Evolutionary conservation across 257 asterid genomes (phyloP).

Genomic region (Ilex aquifolium): DNA sequence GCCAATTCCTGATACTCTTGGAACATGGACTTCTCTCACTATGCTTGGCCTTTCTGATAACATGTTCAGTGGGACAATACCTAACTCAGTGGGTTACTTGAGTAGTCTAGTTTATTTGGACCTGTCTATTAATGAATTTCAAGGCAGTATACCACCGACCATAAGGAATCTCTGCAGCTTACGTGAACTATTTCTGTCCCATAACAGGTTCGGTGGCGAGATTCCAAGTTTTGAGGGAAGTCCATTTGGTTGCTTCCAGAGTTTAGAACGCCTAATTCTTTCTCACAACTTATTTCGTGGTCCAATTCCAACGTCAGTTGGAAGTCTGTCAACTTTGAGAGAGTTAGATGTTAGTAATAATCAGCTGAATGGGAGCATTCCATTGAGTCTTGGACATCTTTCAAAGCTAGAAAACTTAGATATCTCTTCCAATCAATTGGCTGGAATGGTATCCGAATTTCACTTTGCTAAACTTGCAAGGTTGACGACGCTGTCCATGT

Average conservation of each 20-base stretch:
- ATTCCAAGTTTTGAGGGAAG: conserved; percentile 6
- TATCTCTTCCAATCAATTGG: conserved; percentile 8
- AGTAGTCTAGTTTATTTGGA: conserved; percentile 7
- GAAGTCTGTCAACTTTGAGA: conserved; percentile 7
- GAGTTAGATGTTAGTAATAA: conserved; percentile 20
- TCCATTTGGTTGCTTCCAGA: conserved; percentile 11
- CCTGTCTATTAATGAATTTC: neutral
- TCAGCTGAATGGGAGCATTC: conserved; percentile 7
- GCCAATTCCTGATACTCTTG: neutral
- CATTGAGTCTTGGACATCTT: conserved; percentile 15
- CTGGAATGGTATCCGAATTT: conserved; percentile 14
- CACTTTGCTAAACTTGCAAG: conserved; percentile 10
- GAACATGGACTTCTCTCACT: conserved; percentile 1
- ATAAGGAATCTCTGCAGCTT: conserved; percentile 10
- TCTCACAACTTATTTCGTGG: conserved; percentile 16
- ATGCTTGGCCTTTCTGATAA: conserved; percentile 15
- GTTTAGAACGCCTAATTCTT: conserved; percentile 8
- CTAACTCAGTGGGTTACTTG: conserved; percentile 5
- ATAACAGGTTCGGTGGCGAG: conserved; percentile 1
- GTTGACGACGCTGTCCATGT: conserved; percentile 1
- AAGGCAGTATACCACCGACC: conserved; percentile 11
- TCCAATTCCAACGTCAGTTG: conserved; percentile 12
- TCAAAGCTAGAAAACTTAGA: conserved; percentile 4
- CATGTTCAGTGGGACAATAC: neutral
- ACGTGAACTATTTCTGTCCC: conserved; percentile 11